A percentile compares a stretch with the other conserved stretches of the same genome.
These are phyloP conservation scores for Mycena floridula DNA, from an alignment of 768 basidiomycete species.

Conservation along the genomic window DNA sequence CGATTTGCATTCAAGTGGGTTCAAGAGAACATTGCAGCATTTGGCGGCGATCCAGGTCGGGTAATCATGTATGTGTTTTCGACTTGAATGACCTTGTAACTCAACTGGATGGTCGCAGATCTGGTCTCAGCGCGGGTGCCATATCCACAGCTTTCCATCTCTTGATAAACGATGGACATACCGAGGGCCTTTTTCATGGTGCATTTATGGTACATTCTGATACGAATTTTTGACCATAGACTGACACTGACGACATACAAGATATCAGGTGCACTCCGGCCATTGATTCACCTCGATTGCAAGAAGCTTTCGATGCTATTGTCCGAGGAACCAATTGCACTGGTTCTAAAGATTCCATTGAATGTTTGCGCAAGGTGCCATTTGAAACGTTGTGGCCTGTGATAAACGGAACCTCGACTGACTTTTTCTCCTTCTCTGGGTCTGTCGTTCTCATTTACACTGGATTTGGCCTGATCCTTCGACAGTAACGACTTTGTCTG, in stretches of 20 bases:
- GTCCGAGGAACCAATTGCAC: slow-evolving; percentile 37
- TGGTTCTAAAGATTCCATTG: slow-evolving; percentile 31
- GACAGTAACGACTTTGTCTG: not conserved
- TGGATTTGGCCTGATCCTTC: too few relatives aligned
- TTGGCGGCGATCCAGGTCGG: slow-evolving; percentile 59
- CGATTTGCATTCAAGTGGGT: slow-evolving; percentile 58
- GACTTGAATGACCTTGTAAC: not conserved
- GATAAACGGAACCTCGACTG: slow-evolving; percentile 32
- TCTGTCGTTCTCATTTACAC: too few relatives aligned
- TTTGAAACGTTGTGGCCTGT: slow-evolving; percentile 34
- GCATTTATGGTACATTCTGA: slow-evolving; percentile 45
- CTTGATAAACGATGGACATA: slow-evolving; percentile 37
- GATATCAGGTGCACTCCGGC: slow-evolving; percentile 15
- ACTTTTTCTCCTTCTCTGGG: slow-evolving; percentile 17
- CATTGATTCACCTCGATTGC: slow-evolving; percentile 3
- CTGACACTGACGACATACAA: slow-evolving; percentile 39
- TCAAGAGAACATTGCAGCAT: slow-evolving; percentile 54
- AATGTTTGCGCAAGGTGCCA: slow-evolving; percentile 35
- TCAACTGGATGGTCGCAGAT: slow-evolving; percentile 15
- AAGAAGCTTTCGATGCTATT: slow-evolving; percentile 35
- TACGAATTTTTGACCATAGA: slow-evolving; percentile 33
- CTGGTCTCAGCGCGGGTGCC: slow-evolving; percentile 43
- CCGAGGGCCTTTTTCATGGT: slow-evolving; percentile 41
- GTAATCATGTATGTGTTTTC: slow-evolving; percentile 43
- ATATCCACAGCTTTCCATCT: slow-evolving; percentile 46